Base-by-base conservation (phyloP, 805 yeast species). In the Wickerhamomyces rabaulensis region DNA sequence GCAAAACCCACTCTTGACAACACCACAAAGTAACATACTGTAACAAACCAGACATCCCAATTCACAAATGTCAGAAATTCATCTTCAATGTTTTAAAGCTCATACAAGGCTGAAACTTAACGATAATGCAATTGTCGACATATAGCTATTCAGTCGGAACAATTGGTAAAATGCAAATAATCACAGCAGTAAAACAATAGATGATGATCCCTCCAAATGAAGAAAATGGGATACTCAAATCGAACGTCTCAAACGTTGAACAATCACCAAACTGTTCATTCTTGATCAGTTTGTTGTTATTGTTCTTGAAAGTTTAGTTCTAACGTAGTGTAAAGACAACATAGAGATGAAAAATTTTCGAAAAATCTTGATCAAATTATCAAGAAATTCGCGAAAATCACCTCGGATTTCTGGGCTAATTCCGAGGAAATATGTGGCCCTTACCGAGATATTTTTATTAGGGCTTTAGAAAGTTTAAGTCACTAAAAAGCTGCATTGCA, bases 21-120 rank as follows among this genome's bases (percentile, higher is more conserved):
- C 17, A 19, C 21, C 22, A 36, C 12, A 6, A 21, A 19, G n/a
- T 20, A 35, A 36, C 22, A 36, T 36, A 19, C 39, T 20, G 9
- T 13, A n/a, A 19, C n/a, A 33, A 19, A 23, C 5, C 20, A 33
- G 19, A 6, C 37, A 9, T 16, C 4, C 12, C n/a, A n/a, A 4
- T 3, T 9, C 25, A 36, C 9, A 36, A 20, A 19, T 36, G 9
- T 17, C 7, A 9, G 6, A 36, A 17, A 5, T 36, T 36, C 39
- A 20, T 36, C 21, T 29, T 29, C 16, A 12, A 33, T 9, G n/a
- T 36, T 20, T 20, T 19, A 40, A 20, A 39, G 67, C 78, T 75
- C 80, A 75, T 75, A 75, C 79, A 75, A 75, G 80, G 80, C 79
- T 75, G 80, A 75, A 75, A 75, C 80, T 75, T 75, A 75, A 75